Conservation (phyloP, 768 basidiomycete species). For the Auricularia sp. region DNA sequence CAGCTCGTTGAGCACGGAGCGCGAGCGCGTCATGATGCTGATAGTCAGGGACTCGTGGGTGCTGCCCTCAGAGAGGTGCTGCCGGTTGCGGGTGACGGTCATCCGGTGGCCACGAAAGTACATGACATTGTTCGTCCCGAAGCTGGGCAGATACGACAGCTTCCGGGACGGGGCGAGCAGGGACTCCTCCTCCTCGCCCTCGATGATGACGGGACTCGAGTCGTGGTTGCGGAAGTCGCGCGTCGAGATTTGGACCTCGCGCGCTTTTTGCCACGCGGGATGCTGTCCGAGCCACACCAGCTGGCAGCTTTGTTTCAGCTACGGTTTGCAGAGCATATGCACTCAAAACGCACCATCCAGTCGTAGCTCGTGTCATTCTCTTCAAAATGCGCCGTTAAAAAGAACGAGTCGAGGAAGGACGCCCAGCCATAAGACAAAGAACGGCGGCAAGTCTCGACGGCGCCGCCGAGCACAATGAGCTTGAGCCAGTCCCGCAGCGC, state of each 20-base stretch:
- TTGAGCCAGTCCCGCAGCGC: constrained; percentile 57
- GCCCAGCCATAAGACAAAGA: constrained; percentile 33
- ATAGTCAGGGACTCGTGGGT: constrained; percentile 9
- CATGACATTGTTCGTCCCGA: not conserved
- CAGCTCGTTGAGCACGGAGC: constrained; percentile 38
- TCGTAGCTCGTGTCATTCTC: constrained; percentile 50
- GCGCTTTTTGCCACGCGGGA: constrained; percentile 45
- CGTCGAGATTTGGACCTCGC: constrained; percentile 45
- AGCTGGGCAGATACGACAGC: not conserved
- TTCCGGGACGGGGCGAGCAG: not conserved
- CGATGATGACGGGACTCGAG: constrained; percentile 18
- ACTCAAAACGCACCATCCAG: constrained; percentile 35
- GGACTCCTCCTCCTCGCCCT: constrained; percentile 17
- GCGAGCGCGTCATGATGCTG: constrained; percentile 40
- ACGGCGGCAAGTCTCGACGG: constrained; percentile 50
- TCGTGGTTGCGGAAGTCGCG: constrained; percentile 25
- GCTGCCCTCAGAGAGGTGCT: constrained; percentile 6
- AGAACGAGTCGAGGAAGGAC: constrained; percentile 40
- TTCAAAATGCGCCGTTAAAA: constrained; percentile 53
- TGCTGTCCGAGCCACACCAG: constrained; percentile 59
- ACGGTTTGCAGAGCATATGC: too few relatives aligned
- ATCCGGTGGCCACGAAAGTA: constrained; percentile 5
- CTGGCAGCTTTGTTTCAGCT: too few relatives aligned
- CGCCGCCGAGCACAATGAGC: constrained; percentile 50
- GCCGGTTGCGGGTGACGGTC: constrained; percentile 10